Evolutionary conservation across 805 yeast species (phyloP).

Genomic region (Isabelozyma gotoi): DNA sequence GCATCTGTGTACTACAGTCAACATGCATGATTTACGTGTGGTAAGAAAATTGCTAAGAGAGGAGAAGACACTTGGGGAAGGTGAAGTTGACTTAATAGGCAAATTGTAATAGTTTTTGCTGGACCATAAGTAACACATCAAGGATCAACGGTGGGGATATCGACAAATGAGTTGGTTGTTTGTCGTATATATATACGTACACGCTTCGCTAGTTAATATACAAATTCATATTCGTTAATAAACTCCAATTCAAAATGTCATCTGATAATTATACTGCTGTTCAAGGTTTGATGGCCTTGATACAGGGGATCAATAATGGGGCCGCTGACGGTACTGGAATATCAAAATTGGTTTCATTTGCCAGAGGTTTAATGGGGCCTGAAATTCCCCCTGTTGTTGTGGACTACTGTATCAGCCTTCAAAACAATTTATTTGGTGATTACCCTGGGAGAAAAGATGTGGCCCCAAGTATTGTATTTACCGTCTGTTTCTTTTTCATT

Average conservation of each 20-base stretch:
- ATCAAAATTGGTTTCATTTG: conserved; percentile 21
- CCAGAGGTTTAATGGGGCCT: conserved; percentile 17
- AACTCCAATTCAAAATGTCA: neutral
- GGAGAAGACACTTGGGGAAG: too few species aligned
- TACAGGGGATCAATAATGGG: conserved; percentile 28
- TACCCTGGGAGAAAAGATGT: conserved; percentile 15
- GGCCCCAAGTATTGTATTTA: conserved; percentile 15
- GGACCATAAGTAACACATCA: too few species aligned
- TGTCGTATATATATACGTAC: too few species aligned
- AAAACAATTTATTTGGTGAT: conserved; percentile 16
- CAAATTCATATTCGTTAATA: too few species aligned
- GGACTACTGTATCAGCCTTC: conserved; percentile 12
- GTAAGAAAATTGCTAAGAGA: too few species aligned
- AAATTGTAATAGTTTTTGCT: too few species aligned
- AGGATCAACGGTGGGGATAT: too few species aligned
- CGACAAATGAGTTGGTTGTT: too few species aligned
- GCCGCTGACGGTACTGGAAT: conserved; percentile 56
- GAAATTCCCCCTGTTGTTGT: conserved; percentile 30
- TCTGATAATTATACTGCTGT: conserved; percentile 6
- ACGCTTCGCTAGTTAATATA: too few species aligned
- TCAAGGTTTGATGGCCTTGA: conserved; percentile 10
- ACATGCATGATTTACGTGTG: too few species aligned
- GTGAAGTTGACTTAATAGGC: too few species aligned
- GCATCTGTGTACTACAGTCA: too few species aligned
- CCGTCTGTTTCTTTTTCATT: conserved; percentile 12